These are phyloP conservation scores for Paraphoma chrysanthemicola DNA, from an alignment of 2,329 filamentous ascomycete species.

Conservation along the genomic window DNA sequence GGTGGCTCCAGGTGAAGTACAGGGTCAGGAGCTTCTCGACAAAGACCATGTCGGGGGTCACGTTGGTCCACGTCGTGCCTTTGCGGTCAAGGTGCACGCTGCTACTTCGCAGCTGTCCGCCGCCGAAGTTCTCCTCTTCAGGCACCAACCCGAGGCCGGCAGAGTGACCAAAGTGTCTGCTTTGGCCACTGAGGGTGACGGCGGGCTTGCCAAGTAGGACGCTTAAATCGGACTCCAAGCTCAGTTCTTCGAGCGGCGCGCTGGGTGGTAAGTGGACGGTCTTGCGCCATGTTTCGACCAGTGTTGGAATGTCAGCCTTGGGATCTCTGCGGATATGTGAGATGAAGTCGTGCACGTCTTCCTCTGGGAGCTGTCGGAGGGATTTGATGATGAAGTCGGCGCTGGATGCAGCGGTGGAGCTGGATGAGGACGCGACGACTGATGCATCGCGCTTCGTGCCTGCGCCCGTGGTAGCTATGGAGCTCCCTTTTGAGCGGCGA, in stretches of 20 bases:
- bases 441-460: constrained; percentile 41
- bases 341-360: constrained; percentile 52
- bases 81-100: constrained; percentile 19
- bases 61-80: constrained; percentile 62
- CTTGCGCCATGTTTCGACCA: constrained; percentile 51
- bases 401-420: constrained; percentile 18
- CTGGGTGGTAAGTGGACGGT: constrained; percentile 45
- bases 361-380: constrained; percentile 53
- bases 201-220: constrained; percentile 47
- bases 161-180: constrained; percentile 47
- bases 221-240: constrained; percentile 45
- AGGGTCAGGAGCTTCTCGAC: constrained; percentile 70
- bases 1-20: constrained; percentile 77
- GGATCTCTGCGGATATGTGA: constrained; percentile 52
- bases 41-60: constrained; percentile 65
- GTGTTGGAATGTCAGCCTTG: constrained; percentile 46
- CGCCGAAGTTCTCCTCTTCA: constrained; percentile 42
- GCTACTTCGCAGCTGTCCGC: constrained; percentile 18
- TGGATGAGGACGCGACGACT: constrained; percentile 12
- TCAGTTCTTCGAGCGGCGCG: constrained; percentile 29
- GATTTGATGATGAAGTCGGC: constrained; percentile 52
- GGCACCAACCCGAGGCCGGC: constrained; percentile 46
- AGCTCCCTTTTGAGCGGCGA: constrained; percentile 49
- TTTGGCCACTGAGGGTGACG: constrained; percentile 41
- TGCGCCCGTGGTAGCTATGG: constrained; percentile 22